Evolutionary conservation across 2,329 filamentous ascomycete species (phyloP), one percentile per base, ranked within the genome.

Genomic region (Neonectria faginata): DNA sequence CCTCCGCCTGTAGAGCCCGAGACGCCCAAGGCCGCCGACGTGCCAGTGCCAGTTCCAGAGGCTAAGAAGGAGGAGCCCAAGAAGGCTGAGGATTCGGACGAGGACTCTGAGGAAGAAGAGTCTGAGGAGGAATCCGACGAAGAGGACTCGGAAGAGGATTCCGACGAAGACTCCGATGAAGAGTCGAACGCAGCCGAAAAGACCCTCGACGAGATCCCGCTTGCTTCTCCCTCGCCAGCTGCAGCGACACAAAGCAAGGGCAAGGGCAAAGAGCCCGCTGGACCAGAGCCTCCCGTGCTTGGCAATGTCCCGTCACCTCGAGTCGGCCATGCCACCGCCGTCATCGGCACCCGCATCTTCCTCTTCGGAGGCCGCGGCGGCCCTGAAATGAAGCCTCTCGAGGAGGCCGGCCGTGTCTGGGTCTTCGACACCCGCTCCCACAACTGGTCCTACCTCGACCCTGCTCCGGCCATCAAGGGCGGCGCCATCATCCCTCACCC

Each of bases 341-440:
- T 88, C 1, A 86, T 96, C 62, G 85, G 89, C 62, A 85, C 86
- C 48, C 89, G 88, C 22, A 89, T 97, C 72, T 95, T 95, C 79
- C 68, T 97, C 45, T 97, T 94, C 78, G 93, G 92, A 52, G 93
- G 94, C 10, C 89, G 92, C 48, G 90, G 91, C 36, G 91, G 91
- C 0, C 79, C 84, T 3, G 88, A 88, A 29, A 90, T 92, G 86
- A 81, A 86, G 2, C 88, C 92, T 0, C 82, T 97, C 11, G 88
- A 94, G 57, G 93, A 97, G 73, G 77, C 82, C 11, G 93, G 93
- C 16, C 83, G 88, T 3, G 83, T 97, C 56, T 97, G 93, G 93
- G 83, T 89, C 31, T 94, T 92, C 73, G 87, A 93, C 75, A 89
- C 91, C 1, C 81, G 84, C 63, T 80, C 82, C n/a, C 80, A 85